Evolutionary conservation across 805 yeast genomes (phyloP), one percentile per base, ranked within the genome.

Genomic region (Blastobotrys muscicola): DNA sequence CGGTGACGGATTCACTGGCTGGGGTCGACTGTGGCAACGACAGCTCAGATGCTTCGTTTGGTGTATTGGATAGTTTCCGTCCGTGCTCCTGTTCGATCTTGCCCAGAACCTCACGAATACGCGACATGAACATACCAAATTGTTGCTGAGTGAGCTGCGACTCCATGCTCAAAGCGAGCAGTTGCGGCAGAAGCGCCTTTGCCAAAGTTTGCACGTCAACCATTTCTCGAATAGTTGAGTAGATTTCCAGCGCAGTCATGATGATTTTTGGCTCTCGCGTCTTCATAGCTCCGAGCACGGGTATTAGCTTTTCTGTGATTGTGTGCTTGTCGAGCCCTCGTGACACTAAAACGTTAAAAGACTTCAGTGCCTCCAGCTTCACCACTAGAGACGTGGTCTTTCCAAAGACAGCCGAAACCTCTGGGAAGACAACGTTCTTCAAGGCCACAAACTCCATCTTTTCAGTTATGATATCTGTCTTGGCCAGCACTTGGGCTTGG

Each of bases 361-460:
- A 70, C 13, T 70, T 65, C 15, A 86, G 68, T 2, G 92, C 75
- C 11, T 76, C 70, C 12, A 82, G 66, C 55, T 92, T 90, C 23
- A 92, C 82, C 4, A 83, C 77, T 30, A 89, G 67, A 26, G 92
- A 77, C 0, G 89, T 85, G 1, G 98, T 92, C 37, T 85, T 82
- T 33, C 86, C 75, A 62, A 90, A 92, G 6, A 85, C 72, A 37
- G 71, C 72, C 37, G 85, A 74, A 12, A 86, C 67, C 37, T 77
- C 64, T 2, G 95, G 94, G 58, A 84, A 76, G n/a, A 87, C 65
- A 29, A 76, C 75, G 52, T 78, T 80, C 52, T 90, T 86, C 45
- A 87, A 70, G 13, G 79, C 74, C 8, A 86, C 71, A 52, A 81
- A 80, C 44, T 81, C 89, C 38, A 80, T 65, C 38, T 72, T 66